Conservation (phyloP, 2,329 filamentous ascomycete genomes). For the Parastagonospora avenae region DNA sequence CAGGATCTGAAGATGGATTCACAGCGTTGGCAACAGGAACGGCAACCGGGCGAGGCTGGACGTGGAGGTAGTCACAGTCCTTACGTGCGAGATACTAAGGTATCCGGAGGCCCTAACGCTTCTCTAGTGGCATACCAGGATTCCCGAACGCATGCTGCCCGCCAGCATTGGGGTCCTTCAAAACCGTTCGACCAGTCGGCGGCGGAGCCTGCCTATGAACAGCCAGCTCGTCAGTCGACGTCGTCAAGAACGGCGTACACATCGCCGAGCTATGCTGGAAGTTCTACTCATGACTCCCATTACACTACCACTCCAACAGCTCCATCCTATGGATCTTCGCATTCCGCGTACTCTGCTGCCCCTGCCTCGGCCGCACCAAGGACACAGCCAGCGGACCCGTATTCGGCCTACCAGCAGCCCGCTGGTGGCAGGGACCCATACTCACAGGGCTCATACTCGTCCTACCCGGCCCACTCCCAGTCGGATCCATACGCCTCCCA, state of each 20-base stretch:
- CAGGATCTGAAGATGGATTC: conserved; percentile 56
- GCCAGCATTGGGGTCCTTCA: conserved; percentile 49
- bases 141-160: conserved; percentile 49
- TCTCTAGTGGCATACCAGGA: conserved; percentile 52
- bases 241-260: conserved; percentile 21
- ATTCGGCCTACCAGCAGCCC: conserved; percentile 34
- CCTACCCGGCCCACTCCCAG: conserved; percentile 35
- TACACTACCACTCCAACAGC: conserved; percentile 41
- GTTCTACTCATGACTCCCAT: conserved; percentile 26
- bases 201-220: conserved; percentile 17
- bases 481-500: conserved; percentile 28
- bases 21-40: conserved; percentile 49
- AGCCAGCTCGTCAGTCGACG: conserved; percentile 14
- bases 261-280: conserved; percentile 24
- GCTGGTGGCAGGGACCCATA: conserved; percentile 23
- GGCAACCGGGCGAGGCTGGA: conserved; percentile 41
- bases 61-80: conserved; percentile 55
- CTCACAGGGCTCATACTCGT: conserved; percentile 26
- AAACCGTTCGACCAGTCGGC: conserved; percentile 32
- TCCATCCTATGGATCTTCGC: conserved; percentile 27
- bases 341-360: conserved; percentile 33
- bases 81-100: conserved; percentile 46
- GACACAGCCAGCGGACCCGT: conserved; percentile 40
- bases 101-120: conserved; percentile 53
- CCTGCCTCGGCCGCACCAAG: conserved; percentile 32